Base-by-base conservation (phyloP, 2,329 filamentous ascomycete species). In the Exophiala xenobiotica region DNA sequence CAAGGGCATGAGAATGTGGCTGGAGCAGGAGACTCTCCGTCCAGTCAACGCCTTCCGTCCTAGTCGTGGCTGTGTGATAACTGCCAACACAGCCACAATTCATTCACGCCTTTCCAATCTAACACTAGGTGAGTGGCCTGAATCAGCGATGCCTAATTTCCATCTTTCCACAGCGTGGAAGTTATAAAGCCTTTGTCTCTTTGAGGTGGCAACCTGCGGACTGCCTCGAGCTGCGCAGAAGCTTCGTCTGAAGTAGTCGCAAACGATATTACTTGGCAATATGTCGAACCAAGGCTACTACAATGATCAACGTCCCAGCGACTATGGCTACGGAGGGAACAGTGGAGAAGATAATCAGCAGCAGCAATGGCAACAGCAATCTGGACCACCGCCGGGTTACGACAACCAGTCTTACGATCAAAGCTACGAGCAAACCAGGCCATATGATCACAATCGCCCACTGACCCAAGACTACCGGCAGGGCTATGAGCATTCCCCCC, bases 241-340 rank as follows among this genome's bases (percentile, higher is more conserved):
- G 31, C 6, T 16, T 14, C 31, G 12, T 16, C 18, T 6, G 9
- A 9, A 14, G n/a, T 14, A 16, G 31, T 35, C 3, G 31, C 2
- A 35, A 16, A 12, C n/a, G 31, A 14, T 6, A 27, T 5, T 14
- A 6, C 38, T 40, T 6, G 22, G 9, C 38, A n/a, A 20, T 9
- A 40, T 40, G 38, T 40, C 38, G 8, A 23, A 40, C 20, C 18
- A 40, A 23, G 38, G 22, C 3, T 40, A 40, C 38, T 40, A 23
- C 19, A 40, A 40, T 11, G 22, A 22, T n/a, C 29, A 33, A 11
- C 38, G 38, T 4, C 38, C 38, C 6, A n/a, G 19, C 20, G 19
- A 40, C 8, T 22, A 23, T 23, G 38, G 38, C 38, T 40, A 40
- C 19, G 38, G 38, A 20, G 38, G 38, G 6, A 5, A 35, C 4